phyloP scores from a whole-genome alignment of 1,139 yeast species.

The Hansenula sp. region DNA sequence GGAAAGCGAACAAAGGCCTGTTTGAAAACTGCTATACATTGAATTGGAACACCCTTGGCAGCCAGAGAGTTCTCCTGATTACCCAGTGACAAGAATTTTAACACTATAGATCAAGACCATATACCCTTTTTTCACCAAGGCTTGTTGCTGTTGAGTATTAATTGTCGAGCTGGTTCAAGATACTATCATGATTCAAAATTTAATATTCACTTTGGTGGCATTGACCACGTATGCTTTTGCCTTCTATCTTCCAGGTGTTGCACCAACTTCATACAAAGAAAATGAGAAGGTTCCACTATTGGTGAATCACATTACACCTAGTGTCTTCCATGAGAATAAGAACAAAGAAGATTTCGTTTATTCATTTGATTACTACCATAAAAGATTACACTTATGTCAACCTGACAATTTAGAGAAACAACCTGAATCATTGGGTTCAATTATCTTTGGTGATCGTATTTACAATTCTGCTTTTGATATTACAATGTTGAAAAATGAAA shows the following conservation, averaged over 20 bases:
- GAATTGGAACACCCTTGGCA: too few species aligned
- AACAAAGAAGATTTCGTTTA: conserved; percentile 48
- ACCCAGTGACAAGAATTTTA: too few species aligned
- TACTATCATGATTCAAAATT: not conserved
- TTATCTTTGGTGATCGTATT: conserved; percentile 92
- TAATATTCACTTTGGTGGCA: not conserved
- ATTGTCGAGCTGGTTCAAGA: too few species aligned
- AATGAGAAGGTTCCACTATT: conserved; percentile 72
- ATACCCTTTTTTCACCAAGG: too few species aligned
- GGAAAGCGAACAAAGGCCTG: too few species aligned
- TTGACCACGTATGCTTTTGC: conserved; percentile 29
- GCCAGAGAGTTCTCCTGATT: too few species aligned
- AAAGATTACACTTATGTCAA: conserved; percentile 75
- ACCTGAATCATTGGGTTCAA: conserved; percentile 87
- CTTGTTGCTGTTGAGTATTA: too few species aligned
- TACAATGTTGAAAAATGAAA: conserved; percentile 66
- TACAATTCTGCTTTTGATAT: conserved; percentile 87
- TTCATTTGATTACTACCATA: conserved; percentile 83
- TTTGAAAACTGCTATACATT: too few species aligned
- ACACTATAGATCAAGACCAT: too few species aligned
- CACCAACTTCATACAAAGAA: conserved; percentile 79
- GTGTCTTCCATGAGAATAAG: conserved; percentile 43
- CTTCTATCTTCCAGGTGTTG: conserved; percentile 91
- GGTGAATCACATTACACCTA: conserved; percentile 87
- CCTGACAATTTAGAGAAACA: conserved; percentile 65